Evolutionary conservation across 1,284 basidiomycete species (phyloP), one percentile per base, ranked within the genome.

Genomic region (Cryptococcus floricola): DNA sequence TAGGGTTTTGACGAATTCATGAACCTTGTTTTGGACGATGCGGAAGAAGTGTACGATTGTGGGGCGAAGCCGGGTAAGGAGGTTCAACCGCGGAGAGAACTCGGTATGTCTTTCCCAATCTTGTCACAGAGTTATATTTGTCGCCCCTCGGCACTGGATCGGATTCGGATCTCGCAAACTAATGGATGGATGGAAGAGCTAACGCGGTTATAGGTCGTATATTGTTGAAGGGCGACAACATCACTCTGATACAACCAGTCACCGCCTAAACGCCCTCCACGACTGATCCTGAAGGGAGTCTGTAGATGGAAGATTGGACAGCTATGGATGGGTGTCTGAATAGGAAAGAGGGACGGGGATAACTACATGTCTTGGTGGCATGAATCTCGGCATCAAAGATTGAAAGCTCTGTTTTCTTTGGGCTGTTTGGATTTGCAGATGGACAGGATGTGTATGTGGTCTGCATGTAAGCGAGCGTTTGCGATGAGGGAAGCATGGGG

Each of bases 1-100:
- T 75, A 96, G 95, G 96, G 96, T 23, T 98, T 98, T 71, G 96
- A 99, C 76, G 96, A 99, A 78, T 99, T 98, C 78, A 99, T 99
- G 96, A 99, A 99, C 75, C 81, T 99, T 19, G 91, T 97, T 23
- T 80, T 97, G n/a, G 93, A 97, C 69, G 91, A 98, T 60, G 91
- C 95, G 41, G 84, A 86, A 58, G 96, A 98, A 77, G 89, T 98
- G 7, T 95, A 86, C 73, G 85, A 93, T 60, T 91, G 91, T 73
- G 88, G 89, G 51, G 84, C 85, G 56, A 88, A 92, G 78, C 87
- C 91, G 44, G 82, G 88, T 63, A 81, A 86, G 77, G 87, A 90
- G 65, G 81, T 91, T 45, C 90, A 90, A 57, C 65, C 67, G 18
- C 57, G 68, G 53, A 56, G 67, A 56, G 60, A 70, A 55, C 57